phyloP scores from a whole-genome alignment of 192 early-diverging fungal genomes.

The Coemansia sp. region DNA sequence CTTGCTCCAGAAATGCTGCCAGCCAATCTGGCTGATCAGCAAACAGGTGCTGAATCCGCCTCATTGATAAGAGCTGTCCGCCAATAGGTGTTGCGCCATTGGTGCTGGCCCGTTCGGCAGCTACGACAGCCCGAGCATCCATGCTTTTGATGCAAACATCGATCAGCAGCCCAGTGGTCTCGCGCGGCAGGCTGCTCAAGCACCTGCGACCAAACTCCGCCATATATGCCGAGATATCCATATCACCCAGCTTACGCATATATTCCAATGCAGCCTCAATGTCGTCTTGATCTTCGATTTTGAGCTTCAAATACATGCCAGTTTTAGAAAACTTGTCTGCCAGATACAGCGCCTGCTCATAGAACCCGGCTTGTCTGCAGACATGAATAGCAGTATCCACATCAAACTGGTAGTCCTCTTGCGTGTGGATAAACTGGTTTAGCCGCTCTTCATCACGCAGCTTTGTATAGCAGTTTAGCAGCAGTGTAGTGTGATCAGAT shows the following conservation, averaged over 20 bases:
- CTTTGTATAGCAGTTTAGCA: constrained; percentile 98
- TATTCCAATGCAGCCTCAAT: constrained; percentile 76
- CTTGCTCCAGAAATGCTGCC: constrained; percentile 79
- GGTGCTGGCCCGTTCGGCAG: not conserved
- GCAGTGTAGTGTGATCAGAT: constrained; percentile 90
- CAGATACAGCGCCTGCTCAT: constrained; percentile 86
- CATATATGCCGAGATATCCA: constrained; percentile 31
- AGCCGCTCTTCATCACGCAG: constrained; percentile 81
- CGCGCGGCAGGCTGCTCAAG: constrained; percentile 35
- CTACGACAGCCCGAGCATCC: constrained; percentile 20
- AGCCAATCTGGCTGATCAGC: constrained; percentile 79
- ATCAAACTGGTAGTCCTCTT: constrained; percentile 83
- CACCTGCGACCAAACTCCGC: constrained; percentile 49
- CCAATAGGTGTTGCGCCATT: not conserved
- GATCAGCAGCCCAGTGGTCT: constrained; percentile 45
- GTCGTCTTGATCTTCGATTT: constrained; percentile 82
- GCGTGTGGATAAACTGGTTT: constrained; percentile 82
- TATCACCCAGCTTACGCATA: constrained; percentile 56
- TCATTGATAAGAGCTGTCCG: constrained; percentile 36
- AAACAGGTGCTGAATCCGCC: constrained; percentile 87
- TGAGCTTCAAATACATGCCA: constrained; percentile 83
- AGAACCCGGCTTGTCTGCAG: constrained; percentile 87
- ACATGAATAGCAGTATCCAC: constrained; percentile 92
- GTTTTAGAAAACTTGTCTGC: constrained; percentile 80
- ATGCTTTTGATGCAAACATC: constrained; percentile 46